Conservation (phyloP, 768 basidiomycete species). For the Pulveroboletus ravenelii region DNA sequence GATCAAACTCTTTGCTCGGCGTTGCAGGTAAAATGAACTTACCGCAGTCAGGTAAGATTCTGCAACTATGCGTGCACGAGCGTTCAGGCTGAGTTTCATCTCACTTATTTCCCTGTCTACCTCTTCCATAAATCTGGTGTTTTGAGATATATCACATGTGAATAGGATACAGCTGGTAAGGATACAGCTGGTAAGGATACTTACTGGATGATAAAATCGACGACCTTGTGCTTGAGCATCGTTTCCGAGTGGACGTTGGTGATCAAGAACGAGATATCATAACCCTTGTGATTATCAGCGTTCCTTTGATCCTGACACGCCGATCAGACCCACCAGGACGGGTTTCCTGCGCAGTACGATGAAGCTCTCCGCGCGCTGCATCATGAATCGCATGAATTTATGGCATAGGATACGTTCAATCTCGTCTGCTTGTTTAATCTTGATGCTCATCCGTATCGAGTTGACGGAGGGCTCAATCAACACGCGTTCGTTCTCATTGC, state of each 20-base stretch:
- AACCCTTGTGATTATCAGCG: constrained; percentile 58
- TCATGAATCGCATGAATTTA: constrained; percentile 99
- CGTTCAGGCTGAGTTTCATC: constrained; percentile 97
- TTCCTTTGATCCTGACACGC: constrained; percentile 8
- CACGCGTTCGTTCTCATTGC: constrained; percentile 96
- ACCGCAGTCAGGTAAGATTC: constrained; percentile 94
- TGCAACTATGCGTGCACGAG: constrained; percentile 93
- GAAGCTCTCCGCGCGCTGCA: constrained; percentile 97
- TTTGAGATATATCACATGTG: neutral
- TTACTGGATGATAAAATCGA: constrained; percentile 98
- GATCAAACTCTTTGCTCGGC: constrained; percentile 2
- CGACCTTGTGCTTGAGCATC: constrained; percentile 99
- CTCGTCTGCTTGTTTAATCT: constrained; percentile 99
- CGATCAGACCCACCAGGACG: constrained; percentile 56
- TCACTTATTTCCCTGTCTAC: constrained; percentile 99
- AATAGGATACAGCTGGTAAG: constrained; percentile 1
- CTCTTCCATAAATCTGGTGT: constrained; percentile 90
- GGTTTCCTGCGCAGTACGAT: constrained; percentile 94
- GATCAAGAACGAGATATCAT: constrained; percentile 97
- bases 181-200: constrained; percentile 35
- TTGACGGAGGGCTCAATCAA: constrained; percentile 97
- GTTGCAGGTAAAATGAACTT: constrained; percentile 27
- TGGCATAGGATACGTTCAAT: constrained; percentile 96
- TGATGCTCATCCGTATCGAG: constrained; percentile 94
- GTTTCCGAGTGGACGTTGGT: constrained; percentile 96